phyloP scores from a whole-genome alignment of 495 filamentous ascomycete species.

The Penicillium riverlandense region DNA sequence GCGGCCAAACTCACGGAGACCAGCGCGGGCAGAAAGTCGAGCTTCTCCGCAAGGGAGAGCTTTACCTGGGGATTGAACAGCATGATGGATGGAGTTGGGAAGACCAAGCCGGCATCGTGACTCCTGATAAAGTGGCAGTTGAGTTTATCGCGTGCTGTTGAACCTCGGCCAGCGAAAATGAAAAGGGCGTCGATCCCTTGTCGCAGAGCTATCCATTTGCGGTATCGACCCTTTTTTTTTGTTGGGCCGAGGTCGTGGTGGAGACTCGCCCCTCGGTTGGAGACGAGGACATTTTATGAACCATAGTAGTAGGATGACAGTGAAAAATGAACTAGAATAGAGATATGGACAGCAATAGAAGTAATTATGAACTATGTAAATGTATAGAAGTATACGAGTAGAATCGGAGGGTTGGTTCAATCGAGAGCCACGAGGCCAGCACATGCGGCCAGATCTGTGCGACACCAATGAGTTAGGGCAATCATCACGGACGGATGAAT shows the following conservation, averaged over 20 bases:
- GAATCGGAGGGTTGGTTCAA: too few species aligned
- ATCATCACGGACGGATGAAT: too few species aligned
- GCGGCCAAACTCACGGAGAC: slow-evolving; percentile 19
- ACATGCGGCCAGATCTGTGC: too few species aligned
- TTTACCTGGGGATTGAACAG: slow-evolving; percentile 6
- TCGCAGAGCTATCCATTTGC: slow-evolving; percentile 11
- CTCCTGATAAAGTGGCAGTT: slow-evolving; percentile 1
- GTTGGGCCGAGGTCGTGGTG: background rate
- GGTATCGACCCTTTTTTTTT: slow-evolving; percentile 5
- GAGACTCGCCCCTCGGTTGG: background rate
- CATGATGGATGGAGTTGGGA: slow-evolving; percentile 4
- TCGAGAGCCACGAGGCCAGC: too few species aligned
- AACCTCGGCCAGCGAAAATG: slow-evolving; percentile 4
- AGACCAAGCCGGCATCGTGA: background rate
- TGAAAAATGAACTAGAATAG: too few species aligned
- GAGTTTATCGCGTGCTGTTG: background rate
- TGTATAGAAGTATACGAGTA: too few species aligned
- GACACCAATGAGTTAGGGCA: too few species aligned
- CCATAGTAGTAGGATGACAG: too few species aligned
- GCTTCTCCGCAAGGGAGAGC: slow-evolving; percentile 24
- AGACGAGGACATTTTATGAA: background rate
- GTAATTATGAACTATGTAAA: too few species aligned
- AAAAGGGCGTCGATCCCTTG: slow-evolving; percentile 1
- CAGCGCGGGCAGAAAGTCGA: slow-evolving; percentile 30
- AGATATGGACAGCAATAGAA: too few species aligned